A percentile compares a stretch with the other conserved stretches of the same genome.
Evolutionary conservation across 2,329 filamentous ascomycete genomes (phyloP).

Genomic region (Graphilbum sp.): DNA sequence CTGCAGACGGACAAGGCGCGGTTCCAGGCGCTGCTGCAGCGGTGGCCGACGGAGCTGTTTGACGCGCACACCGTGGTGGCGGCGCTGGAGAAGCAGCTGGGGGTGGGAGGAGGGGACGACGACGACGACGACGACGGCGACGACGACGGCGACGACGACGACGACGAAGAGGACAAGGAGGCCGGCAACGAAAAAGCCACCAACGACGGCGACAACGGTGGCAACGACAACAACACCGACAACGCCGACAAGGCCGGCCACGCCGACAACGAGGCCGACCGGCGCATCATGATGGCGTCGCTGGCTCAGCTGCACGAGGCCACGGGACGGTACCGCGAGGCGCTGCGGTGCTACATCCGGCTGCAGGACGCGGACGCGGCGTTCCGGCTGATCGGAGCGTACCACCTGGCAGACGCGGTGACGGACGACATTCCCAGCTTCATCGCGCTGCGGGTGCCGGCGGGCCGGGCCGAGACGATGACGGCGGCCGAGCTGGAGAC

Average conservation of each 20-base stretch:
- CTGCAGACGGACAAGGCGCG: slow-evolving; percentile 59
- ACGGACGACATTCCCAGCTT: slow-evolving; percentile 82
- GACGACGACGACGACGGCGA: slow-evolving; percentile 42
- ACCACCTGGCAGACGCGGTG: slow-evolving; percentile 78
- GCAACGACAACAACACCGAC: slow-evolving; percentile 60
- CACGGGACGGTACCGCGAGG: slow-evolving; percentile 65
- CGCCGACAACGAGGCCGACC: slow-evolving; percentile 49
- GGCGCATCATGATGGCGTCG: slow-evolving; percentile 76
- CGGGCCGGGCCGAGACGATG: slow-evolving; percentile 49
- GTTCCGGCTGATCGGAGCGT: slow-evolving; percentile 71
- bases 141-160: slow-evolving; percentile 55
- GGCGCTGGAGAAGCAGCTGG: slow-evolving; percentile 67
- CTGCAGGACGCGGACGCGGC: slow-evolving; percentile 84
- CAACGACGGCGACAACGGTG: slow-evolving; percentile 37
- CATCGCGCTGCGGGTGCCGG: slow-evolving; percentile 69
- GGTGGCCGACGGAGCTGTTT: slow-evolving; percentile 75
- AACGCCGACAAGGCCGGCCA: slow-evolving; percentile 36
- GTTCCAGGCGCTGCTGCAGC: slow-evolving; percentile 64
- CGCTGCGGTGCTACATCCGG: slow-evolving; percentile 74
- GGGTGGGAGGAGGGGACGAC: slow-evolving; percentile 49
- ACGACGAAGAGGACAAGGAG: slow-evolving; percentile 35
- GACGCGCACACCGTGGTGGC: slow-evolving; percentile 61
- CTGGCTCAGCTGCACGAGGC: slow-evolving; percentile 74
- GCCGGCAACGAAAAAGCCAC: slow-evolving; percentile 32
- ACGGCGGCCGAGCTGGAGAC: slow-evolving; percentile 57